phyloP scores from a whole-genome alignment of 148 eudicot species.

The Rhododendron henanense region DNA sequence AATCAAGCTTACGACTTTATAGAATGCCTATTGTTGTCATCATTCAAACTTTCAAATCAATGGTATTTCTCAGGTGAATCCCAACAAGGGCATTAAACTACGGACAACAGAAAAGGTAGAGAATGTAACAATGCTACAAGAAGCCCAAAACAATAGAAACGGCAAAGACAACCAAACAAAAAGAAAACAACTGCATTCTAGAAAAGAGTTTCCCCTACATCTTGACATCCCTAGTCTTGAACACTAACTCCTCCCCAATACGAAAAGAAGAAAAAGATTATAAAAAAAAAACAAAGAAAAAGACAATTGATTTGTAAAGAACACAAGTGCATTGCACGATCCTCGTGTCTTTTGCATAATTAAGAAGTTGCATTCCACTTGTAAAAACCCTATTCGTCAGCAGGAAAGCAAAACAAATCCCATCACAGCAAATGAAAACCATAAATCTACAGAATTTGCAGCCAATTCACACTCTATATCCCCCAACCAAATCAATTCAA shows the following conservation, averaged over 20 bases:
- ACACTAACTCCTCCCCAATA: neutral
- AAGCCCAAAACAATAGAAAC: neutral
- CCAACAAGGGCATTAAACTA: neutral
- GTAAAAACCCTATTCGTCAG: neutral
- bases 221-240: neutral
- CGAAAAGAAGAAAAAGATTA: neutral
- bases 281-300: neutral
- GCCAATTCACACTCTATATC: neutral
- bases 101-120: neutral
- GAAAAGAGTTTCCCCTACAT: neutral
- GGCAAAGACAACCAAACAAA: neutral
- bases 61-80: neutral
- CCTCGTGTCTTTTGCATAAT: neutral
- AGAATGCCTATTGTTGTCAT: neutral
- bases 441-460: neutral
- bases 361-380: neutral
- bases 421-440: conserved; percentile 34
- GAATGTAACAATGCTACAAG: neutral
- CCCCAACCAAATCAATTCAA: neutral
- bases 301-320: neutral
- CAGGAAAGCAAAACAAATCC: neutral
- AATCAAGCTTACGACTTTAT: neutral
- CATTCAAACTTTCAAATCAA: neutral
- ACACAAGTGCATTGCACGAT: neutral
- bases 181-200: neutral